phyloP scores from a whole-genome alignment of 768 basidiomycete genomes.

The Leucosporidium yakuticum region DNA sequence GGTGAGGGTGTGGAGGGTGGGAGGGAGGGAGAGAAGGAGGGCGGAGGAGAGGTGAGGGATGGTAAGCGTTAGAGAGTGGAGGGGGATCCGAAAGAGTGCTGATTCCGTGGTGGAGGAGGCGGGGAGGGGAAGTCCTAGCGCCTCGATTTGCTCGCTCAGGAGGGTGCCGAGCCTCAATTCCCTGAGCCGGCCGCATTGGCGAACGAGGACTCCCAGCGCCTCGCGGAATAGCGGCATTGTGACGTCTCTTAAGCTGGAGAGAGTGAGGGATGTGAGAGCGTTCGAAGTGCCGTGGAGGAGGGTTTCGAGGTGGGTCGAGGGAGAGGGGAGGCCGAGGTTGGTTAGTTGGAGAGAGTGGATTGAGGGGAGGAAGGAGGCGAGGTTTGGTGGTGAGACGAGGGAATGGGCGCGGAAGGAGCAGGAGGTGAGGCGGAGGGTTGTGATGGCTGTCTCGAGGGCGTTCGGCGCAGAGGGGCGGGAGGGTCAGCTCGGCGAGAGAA shows the following conservation, averaged over 20 bases:
- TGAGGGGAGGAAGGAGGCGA: constrained; percentile 7
- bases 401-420: constrained; percentile 23
- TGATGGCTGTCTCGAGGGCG: background rate
- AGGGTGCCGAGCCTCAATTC: too few species aligned
- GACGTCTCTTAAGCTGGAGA: constrained; percentile 24
- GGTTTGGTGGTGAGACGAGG: constrained; percentile 13
- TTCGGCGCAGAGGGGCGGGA: background rate
- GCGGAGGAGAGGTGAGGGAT: background rate
- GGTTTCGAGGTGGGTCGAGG: constrained; percentile 19
- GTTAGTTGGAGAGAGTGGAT: constrained; percentile 21
- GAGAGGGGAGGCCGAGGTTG: constrained; percentile 26
- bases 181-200: background rate
- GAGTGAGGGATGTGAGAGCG: constrained; percentile 16
- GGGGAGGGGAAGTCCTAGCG: background rate
- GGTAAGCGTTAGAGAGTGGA: background rate
- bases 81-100: background rate
- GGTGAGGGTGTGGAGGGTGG: background rate
- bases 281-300: background rate
- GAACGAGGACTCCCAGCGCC: background rate
- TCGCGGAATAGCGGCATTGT: background rate
- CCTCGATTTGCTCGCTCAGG: too few species aligned
- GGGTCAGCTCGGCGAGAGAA: background rate
- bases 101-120: background rate
- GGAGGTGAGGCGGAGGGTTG: constrained; percentile 15
- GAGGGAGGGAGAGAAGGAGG: background rate